Evolutionary conservation across 306 rosid genomes (phyloP), one percentile per base, ranked within the genome.

Genomic region (Cicer cuneatum): DNA sequence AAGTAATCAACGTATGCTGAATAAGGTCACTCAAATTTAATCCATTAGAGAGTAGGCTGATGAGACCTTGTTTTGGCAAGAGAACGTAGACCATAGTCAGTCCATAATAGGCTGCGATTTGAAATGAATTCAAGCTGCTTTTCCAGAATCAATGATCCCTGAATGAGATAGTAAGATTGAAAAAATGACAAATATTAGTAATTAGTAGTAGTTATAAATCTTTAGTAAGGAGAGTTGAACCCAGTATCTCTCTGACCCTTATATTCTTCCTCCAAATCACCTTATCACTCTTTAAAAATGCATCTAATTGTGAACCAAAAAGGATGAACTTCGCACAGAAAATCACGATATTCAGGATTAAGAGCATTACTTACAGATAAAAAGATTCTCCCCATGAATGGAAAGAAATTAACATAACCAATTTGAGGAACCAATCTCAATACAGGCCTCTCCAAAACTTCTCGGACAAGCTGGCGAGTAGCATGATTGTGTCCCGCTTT

Each of bases 81-180:
- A 78, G 99, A 94, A 16, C 95, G 95, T 24, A 94, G 86, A 58
- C 99, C 99, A 81, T 85, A 90, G 80, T 92, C 81, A 0, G 95
- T 92, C 97, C 97, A 92, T 8, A 92, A 80, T 78, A 84, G 75
- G 72, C 93, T 89, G 41, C 84, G 83, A 74, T 94, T 85, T 9
- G 95, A 90, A 82, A 94, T 89, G 73, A 88, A 83, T 66, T 90
- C 88, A 46, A 94, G 92, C 87, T 92, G 99, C 85, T 92, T 92
- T 80, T 63, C 97, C 82, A 94, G 86, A 80, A 92, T 87, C 97
- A 87, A 82, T 29, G 97, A 94, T 65, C 81, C 88, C 97, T 94
- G 86, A 24, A 74, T 42, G 47, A 66, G 67, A 64, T 71, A 61
- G 64, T 45, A 54, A 47, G 15, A 41, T 40, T 18, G 42, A 56